These are phyloP conservation scores for Globisporangium spiculum DNA, from an alignment of 352 stramenopile species.

Conservation along the genomic window DNA sequence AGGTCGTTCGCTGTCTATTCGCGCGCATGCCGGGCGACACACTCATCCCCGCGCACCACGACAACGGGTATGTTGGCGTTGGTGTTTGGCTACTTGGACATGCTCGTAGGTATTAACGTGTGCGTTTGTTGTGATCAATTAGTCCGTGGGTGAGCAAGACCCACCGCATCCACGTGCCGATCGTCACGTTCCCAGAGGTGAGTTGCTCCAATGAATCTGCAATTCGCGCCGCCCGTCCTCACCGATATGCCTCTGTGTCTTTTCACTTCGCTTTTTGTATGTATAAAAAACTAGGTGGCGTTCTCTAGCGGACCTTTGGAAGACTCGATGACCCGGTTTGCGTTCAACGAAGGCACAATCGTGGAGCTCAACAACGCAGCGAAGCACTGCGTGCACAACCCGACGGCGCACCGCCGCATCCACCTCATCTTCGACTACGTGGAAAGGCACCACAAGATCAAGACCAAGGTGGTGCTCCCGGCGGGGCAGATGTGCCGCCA, in stretches of 20 bases:
- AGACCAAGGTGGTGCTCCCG: slow-evolving; percentile 26
- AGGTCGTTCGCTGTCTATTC: slow-evolving; percentile 91
- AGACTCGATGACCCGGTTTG: slow-evolving; percentile 54
- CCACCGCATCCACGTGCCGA: slow-evolving; percentile 93
- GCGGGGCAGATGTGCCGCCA: slow-evolving; percentile 47
- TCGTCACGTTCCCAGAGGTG: slow-evolving; percentile 74
- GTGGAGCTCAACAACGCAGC: slow-evolving; percentile 98
- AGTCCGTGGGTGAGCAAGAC: slow-evolving; percentile 89
- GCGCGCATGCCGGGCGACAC: slow-evolving; percentile 90
- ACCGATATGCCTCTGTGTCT: neutral
- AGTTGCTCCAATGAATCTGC: neutral
- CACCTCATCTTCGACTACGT: slow-evolving; percentile 98
- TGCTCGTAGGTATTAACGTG: neutral
- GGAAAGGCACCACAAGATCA: slow-evolving; percentile 35
- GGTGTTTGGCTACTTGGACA: neutral
- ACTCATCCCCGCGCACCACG: slow-evolving; percentile 94
- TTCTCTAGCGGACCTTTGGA: slow-evolving; percentile 66
- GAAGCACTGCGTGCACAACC: slow-evolving; percentile 93
- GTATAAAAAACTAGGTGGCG: slow-evolving; percentile 26
- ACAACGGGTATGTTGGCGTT: slow-evolving; percentile 78
- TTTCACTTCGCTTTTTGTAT: neutral
- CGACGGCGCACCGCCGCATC: slow-evolving; percentile 76
- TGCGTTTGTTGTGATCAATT: neutral
- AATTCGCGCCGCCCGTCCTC: neutral
- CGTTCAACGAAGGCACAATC: slow-evolving; percentile 89